Conservation (phyloP, 2,329 filamentous ascomycete genomes). For the Capronia americana region DNA sequence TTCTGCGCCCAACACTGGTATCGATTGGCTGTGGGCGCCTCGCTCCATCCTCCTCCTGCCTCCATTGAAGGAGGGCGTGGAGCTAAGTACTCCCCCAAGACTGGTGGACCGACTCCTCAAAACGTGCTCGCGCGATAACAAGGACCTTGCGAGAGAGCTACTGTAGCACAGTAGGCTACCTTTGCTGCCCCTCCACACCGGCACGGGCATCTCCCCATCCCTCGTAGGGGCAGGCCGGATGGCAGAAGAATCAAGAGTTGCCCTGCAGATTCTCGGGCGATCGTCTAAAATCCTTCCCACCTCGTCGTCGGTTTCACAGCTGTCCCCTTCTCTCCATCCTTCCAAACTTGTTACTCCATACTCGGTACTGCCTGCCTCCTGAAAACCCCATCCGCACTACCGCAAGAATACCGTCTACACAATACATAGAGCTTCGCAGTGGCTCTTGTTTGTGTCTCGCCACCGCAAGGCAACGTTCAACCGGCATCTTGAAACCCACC, state of each 20-base stretch:
- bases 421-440: slow-evolving; percentile 1
- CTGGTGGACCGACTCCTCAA: slow-evolving; percentile 9
- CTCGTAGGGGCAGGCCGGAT: background rate
- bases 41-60: background rate
- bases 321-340: slow-evolving; percentile 6
- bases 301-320: slow-evolving; percentile 22
- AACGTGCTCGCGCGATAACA: slow-evolving; percentile 11
- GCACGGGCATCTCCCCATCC: slow-evolving; percentile 16
- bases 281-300: slow-evolving; percentile 22
- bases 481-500: slow-evolving; percentile 1
- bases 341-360: slow-evolving; percentile 2
- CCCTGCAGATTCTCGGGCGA: slow-evolving; percentile 22
- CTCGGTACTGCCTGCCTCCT: slow-evolving; percentile 9
- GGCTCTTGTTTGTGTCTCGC: background rate
- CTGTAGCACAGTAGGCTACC: slow-evolving; percentile 1
- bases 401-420: background rate
- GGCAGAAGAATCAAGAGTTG: slow-evolving; percentile 6
- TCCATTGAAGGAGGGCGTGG: background rate
- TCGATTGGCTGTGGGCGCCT: slow-evolving; percentile 2
- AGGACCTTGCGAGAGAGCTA: background rate
- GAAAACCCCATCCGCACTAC: background rate
- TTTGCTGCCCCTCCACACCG: slow-evolving; percentile 13
- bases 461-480: slow-evolving; percentile 3
- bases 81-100: background rate
- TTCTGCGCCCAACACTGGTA: background rate